These are phyloP conservation scores for Puya raimondii DNA, from an alignment of 176 grass and related monocot species.

Conservation along the genomic window DNA sequence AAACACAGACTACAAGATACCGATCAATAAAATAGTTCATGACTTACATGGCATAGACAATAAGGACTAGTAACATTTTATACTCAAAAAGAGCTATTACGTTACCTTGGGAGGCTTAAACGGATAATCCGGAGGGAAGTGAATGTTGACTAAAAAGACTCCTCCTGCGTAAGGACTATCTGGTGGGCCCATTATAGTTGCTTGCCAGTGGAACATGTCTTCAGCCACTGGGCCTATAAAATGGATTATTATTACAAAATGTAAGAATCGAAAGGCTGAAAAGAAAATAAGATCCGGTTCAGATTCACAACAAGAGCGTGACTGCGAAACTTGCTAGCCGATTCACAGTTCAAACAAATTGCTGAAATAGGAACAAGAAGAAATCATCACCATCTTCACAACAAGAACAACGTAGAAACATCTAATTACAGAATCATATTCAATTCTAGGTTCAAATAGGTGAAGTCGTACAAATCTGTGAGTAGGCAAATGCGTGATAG, in stretches of 20 bases:
- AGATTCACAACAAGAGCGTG: too few relatives aligned
- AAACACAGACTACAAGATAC: not conserved
- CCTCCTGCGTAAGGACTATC: constrained; percentile 74
- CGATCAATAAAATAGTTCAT: not conserved
- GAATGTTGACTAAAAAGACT: constrained; percentile 69
- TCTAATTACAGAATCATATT: too few relatives aligned
- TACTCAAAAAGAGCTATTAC: not conserved
- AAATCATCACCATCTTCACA: not conserved
- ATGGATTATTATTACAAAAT: constrained; percentile 5
- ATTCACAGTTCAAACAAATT: constrained; percentile 1
- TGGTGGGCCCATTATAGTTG: constrained; percentile 70
- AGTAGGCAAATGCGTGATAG: too few relatives aligned
- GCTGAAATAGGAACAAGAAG: not conserved
- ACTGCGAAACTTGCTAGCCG: too few relatives aligned
- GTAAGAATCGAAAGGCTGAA: not conserved
- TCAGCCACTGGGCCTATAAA: constrained; percentile 59
- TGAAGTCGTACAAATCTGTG: too few relatives aligned
- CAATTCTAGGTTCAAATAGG: too few relatives aligned
- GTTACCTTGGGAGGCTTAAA: constrained; percentile 76
- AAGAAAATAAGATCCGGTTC: too few relatives aligned
- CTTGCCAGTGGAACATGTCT: constrained; percentile 79
- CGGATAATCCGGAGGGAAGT: constrained; percentile 78
- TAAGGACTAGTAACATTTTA: not conserved
- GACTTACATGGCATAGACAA: not conserved
- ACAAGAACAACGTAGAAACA: too few relatives aligned